These are phyloP conservation scores for Eucalyptus marginata DNA, from an alignment of 345 rosid species.

Conservation along the genomic window DNA sequence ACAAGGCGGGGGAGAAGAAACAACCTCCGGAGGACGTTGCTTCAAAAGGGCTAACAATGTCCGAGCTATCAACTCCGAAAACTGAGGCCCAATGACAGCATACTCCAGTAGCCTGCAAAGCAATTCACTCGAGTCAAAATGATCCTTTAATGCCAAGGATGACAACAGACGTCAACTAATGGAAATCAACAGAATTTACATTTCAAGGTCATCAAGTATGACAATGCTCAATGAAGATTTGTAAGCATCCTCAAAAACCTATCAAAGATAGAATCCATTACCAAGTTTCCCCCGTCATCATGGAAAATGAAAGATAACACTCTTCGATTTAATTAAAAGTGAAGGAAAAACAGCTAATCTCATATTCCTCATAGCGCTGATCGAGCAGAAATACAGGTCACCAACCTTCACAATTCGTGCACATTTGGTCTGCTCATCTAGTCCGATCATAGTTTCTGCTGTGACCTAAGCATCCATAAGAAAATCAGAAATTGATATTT, in stretches of 20 bases:
- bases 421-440: conserved; percentile 87
- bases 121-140: background rate
- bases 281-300: background rate
- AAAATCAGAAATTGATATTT: background rate
- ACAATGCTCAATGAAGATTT: conserved; percentile 89
- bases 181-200: conserved; percentile 19
- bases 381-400: background rate
- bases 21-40: conserved; percentile 85
- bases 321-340: background rate
- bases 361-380: fast-evolving
- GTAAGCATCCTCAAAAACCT: conserved; percentile 97
- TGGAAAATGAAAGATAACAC: background rate
- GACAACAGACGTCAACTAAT: background rate
- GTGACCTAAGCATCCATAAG: conserved; percentile 42
- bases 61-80: conserved; percentile 63
- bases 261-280: background rate
- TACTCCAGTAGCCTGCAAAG: conserved; percentile 75
- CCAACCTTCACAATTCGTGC: conserved; percentile 80
- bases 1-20: background rate
- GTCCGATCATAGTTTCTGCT: conserved; percentile 94
- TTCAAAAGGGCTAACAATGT: conserved; percentile 76
- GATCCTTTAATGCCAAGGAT: background rate
- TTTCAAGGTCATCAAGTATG: conserved; percentile 92
- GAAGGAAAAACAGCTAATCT: background rate
- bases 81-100: conserved; percentile 83